Evolutionary conservation across 2,329 filamentous ascomycete genomes (phyloP), one percentile per base, ranked within the genome.

Genomic region (Macrophomina pseudophaseolina): DNA sequence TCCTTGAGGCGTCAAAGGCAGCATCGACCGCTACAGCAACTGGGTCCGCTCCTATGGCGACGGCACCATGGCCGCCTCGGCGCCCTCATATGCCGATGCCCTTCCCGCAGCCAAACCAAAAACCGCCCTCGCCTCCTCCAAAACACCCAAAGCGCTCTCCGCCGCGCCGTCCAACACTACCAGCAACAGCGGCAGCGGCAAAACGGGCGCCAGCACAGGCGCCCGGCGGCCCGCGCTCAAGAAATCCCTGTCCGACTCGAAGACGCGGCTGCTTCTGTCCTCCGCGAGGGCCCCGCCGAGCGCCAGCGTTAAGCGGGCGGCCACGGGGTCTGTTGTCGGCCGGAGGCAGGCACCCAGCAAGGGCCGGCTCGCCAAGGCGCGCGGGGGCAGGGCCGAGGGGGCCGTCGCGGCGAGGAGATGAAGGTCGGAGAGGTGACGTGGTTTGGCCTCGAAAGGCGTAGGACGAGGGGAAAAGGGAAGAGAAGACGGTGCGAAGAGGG

Each of bases 1-100:
- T n/a, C n/a, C n/a, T n/a, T n/a, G n/a, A 66, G 65, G 49, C 30
- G 44, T 66, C 48, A 56, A 66, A 66, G 65, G 65, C 56, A 63
- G 48, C 65, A 66, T 66, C 56, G 65, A 66, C 56, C 54, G 58
- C 54, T 66, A 66, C 65, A 56, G 65, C 48, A 66, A 66, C 56
- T 66, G 65, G 65, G 56, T 66, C 56, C 54, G 58, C 14, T 48
- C 56, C 38, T 66, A 66, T 48, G 65, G 65, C 65, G 58, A 66
- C 56, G 30, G 12, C 48, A 32, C 52, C 46, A 63, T 53, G 32
- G 42, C 65, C 12, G 46, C 65, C 7, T 62, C 65, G 1, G 65
- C 65, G 28, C 35, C 65, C 28, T 63, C 65, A 2, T 35, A 23
- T 18, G 32, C 14, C 35, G 35, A 28, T 35, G 5, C 35, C 28